Evolutionary conservation across 2,329 filamentous ascomycete species (phyloP).

Genomic region (Talaromyces sp.): DNA sequence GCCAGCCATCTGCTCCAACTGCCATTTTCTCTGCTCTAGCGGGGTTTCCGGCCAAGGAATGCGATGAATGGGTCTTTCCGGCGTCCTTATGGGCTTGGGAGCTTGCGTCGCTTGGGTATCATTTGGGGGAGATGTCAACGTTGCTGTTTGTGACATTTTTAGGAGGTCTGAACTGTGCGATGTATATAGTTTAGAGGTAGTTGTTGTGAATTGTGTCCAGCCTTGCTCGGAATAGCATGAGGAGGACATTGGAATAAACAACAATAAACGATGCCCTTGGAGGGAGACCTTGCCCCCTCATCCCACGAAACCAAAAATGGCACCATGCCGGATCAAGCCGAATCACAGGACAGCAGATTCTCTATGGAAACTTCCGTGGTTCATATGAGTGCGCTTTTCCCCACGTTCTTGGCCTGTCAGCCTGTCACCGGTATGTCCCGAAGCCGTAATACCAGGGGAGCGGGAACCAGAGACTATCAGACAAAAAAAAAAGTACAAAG

Average conservation of each 20-base stretch:
- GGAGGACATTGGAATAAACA: background rate
- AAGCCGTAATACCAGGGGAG: background rate
- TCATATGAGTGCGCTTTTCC: background rate
- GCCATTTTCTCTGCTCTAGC: slow-evolving; percentile 9
- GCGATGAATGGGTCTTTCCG: slow-evolving; percentile 6
- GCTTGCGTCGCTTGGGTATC: background rate
- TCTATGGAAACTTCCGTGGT: slow-evolving; percentile 1
- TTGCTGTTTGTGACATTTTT: slow-evolving; percentile 6
- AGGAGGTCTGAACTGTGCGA: background rate
- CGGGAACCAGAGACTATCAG: too few relatives aligned
- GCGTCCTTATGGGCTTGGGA: background rate
- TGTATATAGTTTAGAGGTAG: background rate
- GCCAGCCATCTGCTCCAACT: slow-evolving; percentile 17
- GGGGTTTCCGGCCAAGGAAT: slow-evolving; percentile 8
- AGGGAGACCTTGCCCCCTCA: background rate
- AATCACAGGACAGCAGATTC: background rate
- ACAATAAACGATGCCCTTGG: background rate
- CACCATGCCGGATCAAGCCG: background rate
- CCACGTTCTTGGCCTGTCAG: too few relatives aligned
- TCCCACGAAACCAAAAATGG: background rate
- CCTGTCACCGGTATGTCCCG: background rate
- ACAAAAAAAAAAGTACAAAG: too few relatives aligned
- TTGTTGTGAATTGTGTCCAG: background rate
- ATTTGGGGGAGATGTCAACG: background rate
- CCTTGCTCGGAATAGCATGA: background rate